Base-by-base conservation (phyloP, 495 filamentous ascomycete species). In the Podospora pseudocomata region DNA sequence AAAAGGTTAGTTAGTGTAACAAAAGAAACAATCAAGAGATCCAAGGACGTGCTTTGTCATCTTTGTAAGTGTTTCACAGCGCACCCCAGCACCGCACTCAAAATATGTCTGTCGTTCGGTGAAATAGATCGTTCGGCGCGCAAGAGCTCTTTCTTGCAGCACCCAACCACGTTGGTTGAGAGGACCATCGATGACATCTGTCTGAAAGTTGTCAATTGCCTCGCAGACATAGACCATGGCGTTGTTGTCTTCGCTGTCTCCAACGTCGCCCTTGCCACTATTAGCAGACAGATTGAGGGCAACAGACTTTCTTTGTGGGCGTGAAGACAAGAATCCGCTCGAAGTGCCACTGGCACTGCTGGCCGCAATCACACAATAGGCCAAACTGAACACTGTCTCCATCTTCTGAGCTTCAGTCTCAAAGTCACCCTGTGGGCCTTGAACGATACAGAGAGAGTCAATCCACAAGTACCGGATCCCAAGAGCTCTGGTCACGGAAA, bases 1-100 rank as follows among this genome's bases (percentile, higher is more conserved):
- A 1, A 28, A 28, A 18, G 9, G 15, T 49, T 61, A 20, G n/a
- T 16, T 19, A 26, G n/a, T 1, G 27, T 16, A 28, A 58, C 28
- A 65, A 1, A 2, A 23, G 9, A 23, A 59, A 7, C 15, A 63
- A 53, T 19, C 11, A 6, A 11, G 6, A 16, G 9, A 3, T 11
- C 7, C 15, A 3, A 16, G 27, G 16, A 68, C 77, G 39, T 71
- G 79, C 78, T 80, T 79, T 18, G 66, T 56, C 34, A 76, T 63
- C 34, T 44, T 55, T 4, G 68, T 49, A 13, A 73, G 6, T 11
- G 76, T 79, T 64, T 80, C 79, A 63, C 79, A 81, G 11, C 75
- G 67, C n/a, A 80, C 74, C 1, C 77, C 78, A 3, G 67, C 64
- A 0, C 79, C 79, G 70, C 81, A 82, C 68, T 82, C 79, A 72